Base-by-base conservation (phyloP, 805 yeast genomes). In the Priceomyces medius region DNA sequence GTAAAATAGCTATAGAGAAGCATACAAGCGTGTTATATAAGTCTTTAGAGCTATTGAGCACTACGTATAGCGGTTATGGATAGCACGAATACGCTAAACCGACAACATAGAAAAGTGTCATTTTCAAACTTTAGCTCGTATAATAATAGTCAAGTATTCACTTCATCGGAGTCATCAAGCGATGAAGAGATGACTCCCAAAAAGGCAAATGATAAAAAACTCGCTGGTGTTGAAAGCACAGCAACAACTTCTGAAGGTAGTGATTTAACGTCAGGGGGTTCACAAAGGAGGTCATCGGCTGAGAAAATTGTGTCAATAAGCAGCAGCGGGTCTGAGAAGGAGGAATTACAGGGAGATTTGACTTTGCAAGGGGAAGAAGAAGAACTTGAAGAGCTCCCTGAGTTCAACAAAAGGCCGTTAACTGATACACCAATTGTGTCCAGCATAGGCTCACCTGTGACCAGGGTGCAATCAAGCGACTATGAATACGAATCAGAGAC, bases 341-440 rank as follows among this genome's bases (percentile, higher is more conserved):
- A 28, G 19, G 24, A 38, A 8, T 19, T 5, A 20, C 32, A 28
- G 23, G 40, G 16, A 13, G 24, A 23, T 19, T 13, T n/a, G 27
- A 19, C 35, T 18, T n/a, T 9, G 9, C 29, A 46, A 10, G 32
- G 43, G 20, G 18, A 20, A 19, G 18, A 20, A 16, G 37, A 31
- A 10, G 29, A 39, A 10, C 37, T 41, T 2, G 47, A 44, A 19
- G 26, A 34, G 19, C 58, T 74, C 33, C 85, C 86, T 0, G 80
- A 68, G 42, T 85, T 85, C 62, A 80, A 83, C 55, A 81, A 78
- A 58, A 67, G 89, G 35, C 93, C 93, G 0, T 64, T 80, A 40
- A 81, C 83, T 32, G 93, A 85, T 54, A 85, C 93, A 0, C 93
- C 93, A 0, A 73, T 81, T 1, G 75, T 74, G 8, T 79, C 85